Base-by-base conservation (phyloP, 345 rosid species). In the Geranium rotundifolium region DNA sequence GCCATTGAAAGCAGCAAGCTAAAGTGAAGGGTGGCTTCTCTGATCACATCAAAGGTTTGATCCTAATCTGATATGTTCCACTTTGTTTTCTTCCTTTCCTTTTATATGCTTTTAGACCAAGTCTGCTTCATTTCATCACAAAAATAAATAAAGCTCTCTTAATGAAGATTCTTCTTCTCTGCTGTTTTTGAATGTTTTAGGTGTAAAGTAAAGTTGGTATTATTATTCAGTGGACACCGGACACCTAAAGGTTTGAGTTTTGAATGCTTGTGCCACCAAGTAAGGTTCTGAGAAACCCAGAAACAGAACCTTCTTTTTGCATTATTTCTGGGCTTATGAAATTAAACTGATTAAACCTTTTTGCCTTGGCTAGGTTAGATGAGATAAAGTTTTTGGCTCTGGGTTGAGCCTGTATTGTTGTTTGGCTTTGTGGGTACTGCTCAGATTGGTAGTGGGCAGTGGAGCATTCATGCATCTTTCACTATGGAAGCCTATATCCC, bases 401-500 rank as follows among this genome's bases (percentile, higher is more conserved):
- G 54, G 60, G 34, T 61, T 67, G 68, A 64, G 68, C 63, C 62
- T 31, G 56, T 57, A 4, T 16, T 57, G 5, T 18, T 57, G 5
- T 29, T 7, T 2, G 49, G 69, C 63, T 57, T 59, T 58, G 63
- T 57, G 58, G 67, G 58, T 19, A 57, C 19, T 57, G 60, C 20
- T 19, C 29, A 29, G 14, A 57, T 60, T 27, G 17, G 19, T 59
- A 0, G 13, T 60, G 55, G 27, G n/a, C 56, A 16, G 46, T 64
- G 63, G 39, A 29, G 19, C 63, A 72, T 76, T 77, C 78, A 88
- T 88, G 95, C 91, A 89, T 84, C 84, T 89, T 67, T 79, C 90
- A 76, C 71, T 89, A 75, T 89, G 96, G 92, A 86, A 82, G 74
- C 92, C 91, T 54, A 79, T 89, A 69, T 75, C 87, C 50, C 85